Base-by-base conservation (phyloP, 1,284 basidiomycete species). In the Cutaneotrichosporon curvatum region DNA sequence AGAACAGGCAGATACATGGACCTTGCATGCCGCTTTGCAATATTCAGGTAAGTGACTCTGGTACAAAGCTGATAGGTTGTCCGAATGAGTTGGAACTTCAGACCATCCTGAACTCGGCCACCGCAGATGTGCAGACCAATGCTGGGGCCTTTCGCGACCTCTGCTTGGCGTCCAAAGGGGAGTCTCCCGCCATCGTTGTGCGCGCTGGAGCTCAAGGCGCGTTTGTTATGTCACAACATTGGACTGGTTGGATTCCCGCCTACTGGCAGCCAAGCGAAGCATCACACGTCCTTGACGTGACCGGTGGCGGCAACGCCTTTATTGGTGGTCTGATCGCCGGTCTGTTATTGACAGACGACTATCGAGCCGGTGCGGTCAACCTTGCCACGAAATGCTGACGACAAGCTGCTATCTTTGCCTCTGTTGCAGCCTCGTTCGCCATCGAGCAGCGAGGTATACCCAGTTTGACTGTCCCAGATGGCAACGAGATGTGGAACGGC, bases 281-380 rank as follows among this genome's bases (percentile, higher is more conserved):
- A 11, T 71, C 78, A 4, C 62, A 73, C 50, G 76, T 94, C 10
- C 78, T 85, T 1, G 89, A 94, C 67, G 85, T 89, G 11, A 94
- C 90, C 42, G 87, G 87, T 36, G 88, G 87, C 5, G 89, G 89
- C 10, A 94, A 94, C 69, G 79, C 81, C 42, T 94, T 91, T 66
- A 71, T 92, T 28, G 90, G 89, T 10, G 85, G 87, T 0, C 73
- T 92, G 8, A 80, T 79, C 14, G 88, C 87, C 5, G 87, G 87
- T 0, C 63, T 91, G 40, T 52, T 74, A 12, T 57, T 82, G 37
- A 71, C 77, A 23, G 59, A 76, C 19, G 78, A 89, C 62, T 68
- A 83, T 11, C 75, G 77, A 39, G 70, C 80, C 74, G 86, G 87
- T 87, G 54, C 51, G 19, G 21, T 20, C 25, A 8, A 28, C 19